Base-by-base conservation (phyloP, 2,329 filamentous ascomycete species). In the Aspergillus sp. region DNA sequence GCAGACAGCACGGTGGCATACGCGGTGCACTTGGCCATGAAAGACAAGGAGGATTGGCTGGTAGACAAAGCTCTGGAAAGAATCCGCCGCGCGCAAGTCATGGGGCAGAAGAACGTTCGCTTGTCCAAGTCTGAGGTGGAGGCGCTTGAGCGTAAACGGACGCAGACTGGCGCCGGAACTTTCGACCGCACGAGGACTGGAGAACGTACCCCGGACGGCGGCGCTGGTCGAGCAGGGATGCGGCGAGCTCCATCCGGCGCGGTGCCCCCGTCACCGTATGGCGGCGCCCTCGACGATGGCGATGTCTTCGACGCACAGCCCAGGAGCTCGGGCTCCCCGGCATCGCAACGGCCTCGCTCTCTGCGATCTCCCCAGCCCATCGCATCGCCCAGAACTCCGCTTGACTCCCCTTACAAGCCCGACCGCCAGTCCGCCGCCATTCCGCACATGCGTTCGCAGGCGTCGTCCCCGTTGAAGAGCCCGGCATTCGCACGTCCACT, bases 91-190 rank as follows among this genome's bases (percentile, higher is more conserved):
- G 92, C 93, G 16, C 87, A 91, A 72, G 85, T 86, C 63, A 87
- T 87, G 69, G 92, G 92, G 63, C 89, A 88, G 74, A 81, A 84
- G 49, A 90, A 96, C 58, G 91, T 97, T 57, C 90, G 88, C 72
- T 83, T 98, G 63, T 92, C 85, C 67, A 85, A 88, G 69, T 87
- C 90, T 56, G 93, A 97, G 75, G 81, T 96, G 67, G 89, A 88
- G 62, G 92, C 92, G 51, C 82, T 96, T 66, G 89, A 94, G 71
- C 85, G 87, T 63, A 85, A 87, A 72, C 85, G 88, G 59, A 78
- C 87, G 67, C 80, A 83, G 65, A 79, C 80, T 36, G 77, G 78
- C 57, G 65, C 58, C 52, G 56, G 56, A 57, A 66, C 63, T 59
- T 58, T 54, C 39, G 63, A 55, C 42, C 45, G 59, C 32, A 59